Evolutionary conservation across 768 basidiomycete genomes (phyloP).

Genomic region (Boletus rex-veris): DNA sequence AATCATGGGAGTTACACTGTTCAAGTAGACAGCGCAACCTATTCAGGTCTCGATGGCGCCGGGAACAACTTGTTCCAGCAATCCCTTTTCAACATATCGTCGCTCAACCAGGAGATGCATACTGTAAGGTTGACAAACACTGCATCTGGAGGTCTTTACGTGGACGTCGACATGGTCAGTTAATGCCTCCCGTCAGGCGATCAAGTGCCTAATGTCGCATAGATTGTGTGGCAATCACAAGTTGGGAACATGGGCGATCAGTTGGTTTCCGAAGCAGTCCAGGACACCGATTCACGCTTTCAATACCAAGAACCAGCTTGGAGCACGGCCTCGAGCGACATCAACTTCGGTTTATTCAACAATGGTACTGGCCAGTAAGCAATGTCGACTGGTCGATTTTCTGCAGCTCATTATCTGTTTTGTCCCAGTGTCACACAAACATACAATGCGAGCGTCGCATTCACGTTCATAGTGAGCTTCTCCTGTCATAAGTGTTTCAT

Average conservation of each 20-base stretch:
- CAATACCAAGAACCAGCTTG: slow-evolving; percentile 38
- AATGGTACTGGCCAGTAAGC: slow-evolving; percentile 44
- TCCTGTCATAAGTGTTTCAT: too few relatives aligned
- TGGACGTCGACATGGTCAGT: slow-evolving; percentile 48
- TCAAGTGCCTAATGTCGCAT: neutral
- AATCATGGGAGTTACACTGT: slow-evolving; percentile 48
- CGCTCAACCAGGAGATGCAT: slow-evolving; percentile 36
- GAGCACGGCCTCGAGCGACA: slow-evolving; percentile 26
- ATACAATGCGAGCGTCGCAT: slow-evolving; percentile 33
- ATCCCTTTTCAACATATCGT: slow-evolving; percentile 36
- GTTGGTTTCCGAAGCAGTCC: slow-evolving; percentile 16
- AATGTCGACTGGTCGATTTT: neutral
- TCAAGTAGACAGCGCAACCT: slow-evolving; percentile 36
- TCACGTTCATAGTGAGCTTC: slow-evolving; percentile 40
- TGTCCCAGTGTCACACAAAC: slow-evolving; percentile 33
- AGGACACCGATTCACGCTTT: slow-evolving; percentile 41
- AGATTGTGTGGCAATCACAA: slow-evolving; percentile 32
- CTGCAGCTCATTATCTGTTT: neutral
- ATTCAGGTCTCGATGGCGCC: slow-evolving; percentile 29
- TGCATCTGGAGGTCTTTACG: slow-evolving; percentile 30
- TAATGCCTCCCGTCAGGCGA: neutral
- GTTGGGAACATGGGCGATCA: slow-evolving; percentile 15
- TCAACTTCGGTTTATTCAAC: slow-evolving; percentile 37
- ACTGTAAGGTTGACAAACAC: slow-evolving; percentile 32
- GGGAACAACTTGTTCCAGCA: slow-evolving; percentile 36